These are phyloP conservation scores for Rhizodiscina lignyota DNA, from an alignment of 495 filamentous ascomycete species.

Conservation along the genomic window DNA sequence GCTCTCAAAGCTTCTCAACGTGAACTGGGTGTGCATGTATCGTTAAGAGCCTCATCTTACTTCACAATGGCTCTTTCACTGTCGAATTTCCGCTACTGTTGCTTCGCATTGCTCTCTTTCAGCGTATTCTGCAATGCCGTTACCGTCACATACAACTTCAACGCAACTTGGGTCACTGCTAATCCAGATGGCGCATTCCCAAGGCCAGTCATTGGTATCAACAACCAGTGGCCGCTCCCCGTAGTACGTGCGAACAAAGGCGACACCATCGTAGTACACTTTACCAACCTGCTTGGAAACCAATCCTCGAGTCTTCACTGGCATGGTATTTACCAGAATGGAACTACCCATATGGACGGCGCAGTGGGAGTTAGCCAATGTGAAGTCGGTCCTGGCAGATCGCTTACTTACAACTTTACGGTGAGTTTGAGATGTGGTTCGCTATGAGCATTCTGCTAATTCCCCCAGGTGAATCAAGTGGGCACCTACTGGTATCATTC, in stretches of 20 bases:
- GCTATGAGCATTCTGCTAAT: background rate
- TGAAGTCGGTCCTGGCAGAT: slow-evolving; percentile 41
- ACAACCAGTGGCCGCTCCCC: slow-evolving; percentile 63
- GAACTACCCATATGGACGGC: slow-evolving; percentile 60
- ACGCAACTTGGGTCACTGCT: slow-evolving; percentile 61
- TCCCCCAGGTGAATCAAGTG: slow-evolving; percentile 38
- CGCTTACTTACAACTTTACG: slow-evolving; percentile 62
- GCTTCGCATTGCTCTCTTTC: slow-evolving; percentile 19
- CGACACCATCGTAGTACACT: slow-evolving; percentile 54
- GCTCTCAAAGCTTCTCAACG: no score
- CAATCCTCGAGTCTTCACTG: slow-evolving; percentile 58
- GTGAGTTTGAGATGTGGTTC: slow-evolving; percentile 22
- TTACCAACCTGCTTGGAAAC: slow-evolving; percentile 57
- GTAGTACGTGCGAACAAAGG: slow-evolving; percentile 51
- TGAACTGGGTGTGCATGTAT: no score
- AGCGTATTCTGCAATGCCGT: slow-evolving; percentile 31
- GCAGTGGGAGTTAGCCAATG: slow-evolving; percentile 54
- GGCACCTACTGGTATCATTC: slow-evolving; percentile 52
- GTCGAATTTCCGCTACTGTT: slow-evolving; percentile 19
- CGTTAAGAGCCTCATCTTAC: no score
- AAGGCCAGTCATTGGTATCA: slow-evolving; percentile 62
- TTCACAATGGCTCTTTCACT: slow-evolving; percentile 23
- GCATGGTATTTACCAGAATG: slow-evolving; percentile 62
- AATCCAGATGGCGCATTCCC: slow-evolving; percentile 61
- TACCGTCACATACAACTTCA: slow-evolving; percentile 61